A percentile compares a stretch with the other conserved stretches of the same genome.
These are phyloP conservation scores for Candida dendrica DNA, from an alignment of 805 yeast species.

Conservation along the genomic window DNA sequence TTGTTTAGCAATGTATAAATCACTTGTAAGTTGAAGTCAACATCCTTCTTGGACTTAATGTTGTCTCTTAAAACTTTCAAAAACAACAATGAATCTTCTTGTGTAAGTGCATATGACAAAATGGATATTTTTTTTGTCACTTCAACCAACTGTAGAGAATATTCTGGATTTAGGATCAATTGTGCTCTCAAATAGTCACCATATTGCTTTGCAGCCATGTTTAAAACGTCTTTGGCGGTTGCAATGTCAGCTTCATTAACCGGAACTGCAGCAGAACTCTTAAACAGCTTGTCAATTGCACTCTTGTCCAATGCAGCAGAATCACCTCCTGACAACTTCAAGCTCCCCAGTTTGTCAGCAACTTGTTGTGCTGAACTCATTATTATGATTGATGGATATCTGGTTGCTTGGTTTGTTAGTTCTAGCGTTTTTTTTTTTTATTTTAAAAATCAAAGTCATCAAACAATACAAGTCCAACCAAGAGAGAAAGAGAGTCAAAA, in stretches of 20 bases:
- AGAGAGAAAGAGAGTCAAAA: not conserved
- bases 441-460: no score
- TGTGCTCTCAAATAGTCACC: not conserved
- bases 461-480: no score
- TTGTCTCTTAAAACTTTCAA: slow-evolving; percentile 2
- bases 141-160: slow-evolving; percentile 3
- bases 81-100: slow-evolving; percentile 6
- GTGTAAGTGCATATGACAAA: slow-evolving; percentile 1
- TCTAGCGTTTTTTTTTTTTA: no score
- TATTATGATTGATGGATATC: no score
- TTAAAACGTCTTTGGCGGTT: no score
- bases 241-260: not conserved
- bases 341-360: not conserved
- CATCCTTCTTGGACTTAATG: slow-evolving; percentile 6
- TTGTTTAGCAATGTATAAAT: slow-evolving; percentile 21
- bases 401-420: not conserved
- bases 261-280: not conserved
- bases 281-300: not conserved
- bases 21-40: slow-evolving; percentile 14
- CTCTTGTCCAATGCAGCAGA: not conserved
- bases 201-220: not conserved
- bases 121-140: not conserved
- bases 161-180: slow-evolving; percentile 3
- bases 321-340: not conserved
- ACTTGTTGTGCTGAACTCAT: not conserved